A percentile compares a stretch with the other conserved stretches of the same genome.
These are phyloP conservation scores for Clarkia xantiana DNA, from an alignment of 345 rosid species.

Conservation along the genomic window DNA sequence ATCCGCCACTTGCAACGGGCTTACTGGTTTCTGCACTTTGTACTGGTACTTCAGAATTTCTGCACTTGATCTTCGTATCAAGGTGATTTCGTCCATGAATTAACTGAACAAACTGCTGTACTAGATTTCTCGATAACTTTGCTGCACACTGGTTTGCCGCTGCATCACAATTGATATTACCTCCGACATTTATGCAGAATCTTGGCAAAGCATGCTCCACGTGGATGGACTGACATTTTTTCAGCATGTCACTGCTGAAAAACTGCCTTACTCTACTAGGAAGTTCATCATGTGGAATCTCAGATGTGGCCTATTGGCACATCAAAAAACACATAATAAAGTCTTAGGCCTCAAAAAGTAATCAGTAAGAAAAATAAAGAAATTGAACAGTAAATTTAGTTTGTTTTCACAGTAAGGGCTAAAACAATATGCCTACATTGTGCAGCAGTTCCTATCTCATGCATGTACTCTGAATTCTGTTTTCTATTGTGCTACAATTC, in stretches of 20 bases:
- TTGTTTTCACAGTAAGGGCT: background rate
- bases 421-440: too few species aligned
- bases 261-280: slow-evolving; percentile 55
- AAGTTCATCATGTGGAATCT: slow-evolving; percentile 37
- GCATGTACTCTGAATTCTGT: too few species aligned
- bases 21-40: slow-evolving; percentile 12
- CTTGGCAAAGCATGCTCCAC: slow-evolving; percentile 41
- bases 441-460: too few species aligned
- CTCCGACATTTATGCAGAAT: slow-evolving; percentile 42
- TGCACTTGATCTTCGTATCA: slow-evolving; percentile 11
- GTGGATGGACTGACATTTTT: slow-evolving; percentile 22
- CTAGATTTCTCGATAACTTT: slow-evolving; percentile 49
- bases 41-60: slow-evolving; percentile 16
- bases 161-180: slow-evolving; percentile 34
- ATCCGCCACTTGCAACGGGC: slow-evolving; percentile 11
- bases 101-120: slow-evolving; percentile 50
- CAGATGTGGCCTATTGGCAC: slow-evolving; percentile 74
- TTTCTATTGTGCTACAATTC: too few species aligned
- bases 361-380: slow-evolving; percentile 1
- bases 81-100: slow-evolving; percentile 49
- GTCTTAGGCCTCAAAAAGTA: background rate
- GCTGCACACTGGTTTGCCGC: slow-evolving; percentile 49
- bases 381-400: background rate
- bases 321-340: background rate
- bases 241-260: slow-evolving; percentile 42